A percentile compares a stretch with the other conserved stretches of the same genome.
phyloP scores from a whole-genome alignment of 1,284 basidiomycete species.

The Pseudozyma sp. region DNA sequence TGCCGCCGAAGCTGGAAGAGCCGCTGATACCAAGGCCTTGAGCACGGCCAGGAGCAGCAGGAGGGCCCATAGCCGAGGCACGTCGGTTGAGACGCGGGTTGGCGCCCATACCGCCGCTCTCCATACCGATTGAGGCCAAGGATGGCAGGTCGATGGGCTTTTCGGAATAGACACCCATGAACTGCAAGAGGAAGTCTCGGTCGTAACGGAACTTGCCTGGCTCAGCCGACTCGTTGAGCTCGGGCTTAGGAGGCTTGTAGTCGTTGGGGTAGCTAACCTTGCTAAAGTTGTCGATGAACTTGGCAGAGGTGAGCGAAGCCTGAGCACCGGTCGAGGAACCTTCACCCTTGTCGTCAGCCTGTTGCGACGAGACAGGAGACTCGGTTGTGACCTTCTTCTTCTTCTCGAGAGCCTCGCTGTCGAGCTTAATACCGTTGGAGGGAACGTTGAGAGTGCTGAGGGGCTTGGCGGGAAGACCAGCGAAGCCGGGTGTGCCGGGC shows the following conservation, averaged over 20 bases:
- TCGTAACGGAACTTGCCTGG: conserved; percentile 97
- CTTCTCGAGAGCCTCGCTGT: conserved; percentile 62
- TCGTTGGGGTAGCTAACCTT: conserved; percentile 85
- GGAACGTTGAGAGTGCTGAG: conserved; percentile 45
- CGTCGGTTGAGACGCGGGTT: conserved; percentile 55
- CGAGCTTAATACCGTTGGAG: conserved; percentile 61
- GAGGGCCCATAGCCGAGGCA: conserved; percentile 61
- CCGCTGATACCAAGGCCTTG: conserved; percentile 61
- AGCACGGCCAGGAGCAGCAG: conserved; percentile 53
- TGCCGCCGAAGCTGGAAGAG: conserved; percentile 60
- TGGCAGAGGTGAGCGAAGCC: conserved; percentile 55
- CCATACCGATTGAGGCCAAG: conserved; percentile 86
- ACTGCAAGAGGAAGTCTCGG: conserved; percentile 96
- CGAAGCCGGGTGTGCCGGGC: conserved; percentile 63
- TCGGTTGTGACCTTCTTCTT: conserved; percentile 41
- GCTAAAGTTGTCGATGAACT: conserved; percentile 81
- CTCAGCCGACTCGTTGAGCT: conserved; percentile 83
- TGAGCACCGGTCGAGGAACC: conserved; percentile 54
- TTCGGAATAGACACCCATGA: conserved; percentile 94
- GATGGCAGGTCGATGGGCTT: conserved; percentile 90
- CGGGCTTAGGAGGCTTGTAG: conserved; percentile 83
- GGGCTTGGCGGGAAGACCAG: conserved; percentile 64
- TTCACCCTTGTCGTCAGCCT: conserved; percentile 32
- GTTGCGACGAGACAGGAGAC: conserved; percentile 23
- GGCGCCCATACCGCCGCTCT: conserved; percentile 55